Evolutionary conservation across 83 land plant genomes (phyloP), one percentile per base, ranked within the genome.

Genomic region (Thuja plicata): DNA sequence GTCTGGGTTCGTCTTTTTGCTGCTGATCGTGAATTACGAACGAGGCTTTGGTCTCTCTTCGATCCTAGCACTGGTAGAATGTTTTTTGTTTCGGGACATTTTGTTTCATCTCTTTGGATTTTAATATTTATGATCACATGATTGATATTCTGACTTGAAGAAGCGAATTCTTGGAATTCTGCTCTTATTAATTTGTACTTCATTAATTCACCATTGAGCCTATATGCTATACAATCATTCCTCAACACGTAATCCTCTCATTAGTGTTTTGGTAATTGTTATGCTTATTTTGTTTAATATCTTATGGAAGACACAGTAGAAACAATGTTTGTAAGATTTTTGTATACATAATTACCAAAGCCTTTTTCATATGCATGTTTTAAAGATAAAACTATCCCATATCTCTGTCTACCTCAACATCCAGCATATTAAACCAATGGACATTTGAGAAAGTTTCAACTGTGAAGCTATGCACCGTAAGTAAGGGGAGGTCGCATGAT

Each of bases 1-100:
- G 92, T 98, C 60, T 98, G 99, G 99, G 96, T 98, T 60, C 94
- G 99, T 77, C 91, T 98, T 45, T 90, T 98, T 87, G 92, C 89
- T 83, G 99, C 99, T 16, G 99, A 98, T 90, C 91, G 88, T 80
- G 96, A 97, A 91, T 94, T 94, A 78, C 82, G 96, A 54, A 89
- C 93, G 57, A 96, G 96, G 92, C 95, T 98, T 24, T 98, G 96
- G 97, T 98, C 99, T 77, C 89, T 91, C 12, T 98, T 95, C 88
- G 95, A 98, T 88, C 99, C 99, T 73, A 85, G 84, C 9, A 95
- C 99, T 41, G 99, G 99, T 96, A 89, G 27, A 19, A 50, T 40
- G 24, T 40, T 78, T 79, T 27, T 79, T 34, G 82, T 37, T 37
- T 38, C 4, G 9, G 27, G 7, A 35, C 45, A 38, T 78, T 35